Percentiles rank a stretch among this genome's conserved stretches.
These are phyloP conservation scores for Podospora pseudopauciseta DNA, from an alignment of 495 filamentous ascomycete species.

Conservation along the genomic window DNA sequence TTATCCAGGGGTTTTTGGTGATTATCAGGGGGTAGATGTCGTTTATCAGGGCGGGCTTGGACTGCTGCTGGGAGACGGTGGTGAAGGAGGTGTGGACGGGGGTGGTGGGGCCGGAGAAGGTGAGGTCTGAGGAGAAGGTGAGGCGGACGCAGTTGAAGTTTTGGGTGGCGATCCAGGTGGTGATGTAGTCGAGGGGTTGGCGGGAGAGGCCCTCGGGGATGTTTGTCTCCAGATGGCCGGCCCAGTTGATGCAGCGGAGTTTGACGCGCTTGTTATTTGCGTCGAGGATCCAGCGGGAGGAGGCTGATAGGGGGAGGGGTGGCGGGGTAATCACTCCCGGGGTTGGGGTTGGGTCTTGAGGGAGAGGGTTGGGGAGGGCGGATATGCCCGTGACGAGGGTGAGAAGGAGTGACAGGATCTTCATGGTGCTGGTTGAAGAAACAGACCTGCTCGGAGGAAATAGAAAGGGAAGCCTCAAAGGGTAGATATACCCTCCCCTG, in stretches of 20 bases:
- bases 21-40: slow-evolving; percentile 35
- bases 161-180: slow-evolving; percentile 39
- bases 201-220: slow-evolving; percentile 50
- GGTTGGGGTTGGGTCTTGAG: slow-evolving; percentile 1
- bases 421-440: slow-evolving; percentile 21
- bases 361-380: slow-evolving; percentile 23
- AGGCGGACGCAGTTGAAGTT: slow-evolving; percentile 55
- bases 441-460: neutral
- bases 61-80: slow-evolving; percentile 38
- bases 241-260: slow-evolving; percentile 52
- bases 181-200: slow-evolving; percentile 41
- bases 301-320: slow-evolving; percentile 41
- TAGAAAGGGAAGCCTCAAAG: neutral
- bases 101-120: slow-evolving; percentile 36
- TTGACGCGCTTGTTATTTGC: slow-evolving; percentile 45
- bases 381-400: slow-evolving; percentile 22
- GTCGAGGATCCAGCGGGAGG: slow-evolving; percentile 51
- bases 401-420: slow-evolving; percentile 8
- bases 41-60: slow-evolving; percentile 28
- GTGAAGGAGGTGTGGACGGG: slow-evolving; percentile 41
- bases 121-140: slow-evolving; percentile 51
- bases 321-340: neutral
- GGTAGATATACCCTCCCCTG: neutral
- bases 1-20: slow-evolving; percentile 41
- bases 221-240: slow-evolving; percentile 48